Evolutionary conservation across 2,329 filamentous ascomycete genomes (phyloP), one percentile per base, ranked within the genome.

Genomic region (Fusarium sp.): DNA sequence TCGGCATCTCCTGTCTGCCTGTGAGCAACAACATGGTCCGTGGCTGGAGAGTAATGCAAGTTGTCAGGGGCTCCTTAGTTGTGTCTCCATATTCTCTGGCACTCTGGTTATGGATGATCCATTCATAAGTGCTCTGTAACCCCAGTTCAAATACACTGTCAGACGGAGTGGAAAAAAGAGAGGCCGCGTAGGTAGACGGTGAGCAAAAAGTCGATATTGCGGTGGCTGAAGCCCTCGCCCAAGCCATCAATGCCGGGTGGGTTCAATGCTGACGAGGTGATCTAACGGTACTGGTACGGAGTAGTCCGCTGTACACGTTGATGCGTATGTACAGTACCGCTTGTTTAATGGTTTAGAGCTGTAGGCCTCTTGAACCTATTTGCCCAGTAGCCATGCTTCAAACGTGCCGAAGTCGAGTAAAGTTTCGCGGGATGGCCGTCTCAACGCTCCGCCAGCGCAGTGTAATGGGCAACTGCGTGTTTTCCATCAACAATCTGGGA

Each of bases 241-340:
- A 49, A 58, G 30, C 53, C 39, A 68, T 50, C 65, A 48, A 53
- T 56, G 54, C 59, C 54, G 54, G 26, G 48, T 64, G 40, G 40
- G 47, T 44, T 53, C 52, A 48, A 68, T 61, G 55, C 56, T 62
- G 60, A 68, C 65, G 52, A 66, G 54, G 47, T 24, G 54, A 67
- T 59, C 30, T 20, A 52, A 50, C 32, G 19, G 33, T 57, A 32
- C 37, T 6, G 24, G 35, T 9, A 37, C 17, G 35, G 35, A n/a
- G 35, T 37, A 35, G 41, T 19, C 24, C 35, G 11, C 15, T 49
- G 32, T 40, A 41, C 54, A 61, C 30, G 43, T 47, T 26, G 32
- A 46, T 55, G 40, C 35, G 26, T 50, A 57, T 35, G 26, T 50
- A 57, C 45, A 46, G 57, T 43, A 56, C 39, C 43, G 20, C n/a